These are phyloP conservation scores for Diplotaxis tenuifolia DNA, from an alignment of 345 rosid species.

Conservation along the genomic window DNA sequence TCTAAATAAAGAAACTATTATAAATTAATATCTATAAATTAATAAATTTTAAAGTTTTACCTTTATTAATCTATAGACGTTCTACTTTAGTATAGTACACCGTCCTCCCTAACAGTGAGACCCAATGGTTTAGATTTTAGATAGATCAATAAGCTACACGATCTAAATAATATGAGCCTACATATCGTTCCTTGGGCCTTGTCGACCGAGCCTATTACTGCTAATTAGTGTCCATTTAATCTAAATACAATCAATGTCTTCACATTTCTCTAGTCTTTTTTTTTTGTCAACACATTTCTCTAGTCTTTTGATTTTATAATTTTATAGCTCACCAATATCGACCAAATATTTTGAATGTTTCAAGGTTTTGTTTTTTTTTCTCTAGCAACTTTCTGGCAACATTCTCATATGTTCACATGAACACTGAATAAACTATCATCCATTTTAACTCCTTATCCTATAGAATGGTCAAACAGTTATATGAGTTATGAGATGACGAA, in stretches of 20 bases:
- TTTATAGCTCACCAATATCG: constrained; percentile 30
- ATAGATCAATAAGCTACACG: neutral
- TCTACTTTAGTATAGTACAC: neutral
- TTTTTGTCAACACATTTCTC: too few species aligned
- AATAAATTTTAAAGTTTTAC: too few species aligned
- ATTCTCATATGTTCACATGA: neutral
- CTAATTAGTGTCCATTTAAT: neutral
- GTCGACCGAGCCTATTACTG: neutral
- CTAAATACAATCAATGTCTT: constrained; percentile 17
- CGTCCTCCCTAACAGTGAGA: neutral
- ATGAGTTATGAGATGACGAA: neutral
- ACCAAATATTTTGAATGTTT: constrained; percentile 4
- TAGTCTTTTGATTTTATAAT: neutral
- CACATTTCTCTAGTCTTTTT: too few species aligned
- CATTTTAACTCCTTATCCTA: neutral
- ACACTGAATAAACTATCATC: neutral
- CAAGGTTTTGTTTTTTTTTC: neutral
- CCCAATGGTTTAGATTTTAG: neutral
- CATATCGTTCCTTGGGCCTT: too few species aligned
- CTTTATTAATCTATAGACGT: too few species aligned
- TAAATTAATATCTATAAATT: too few species aligned
- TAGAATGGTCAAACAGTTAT: constrained; percentile 18
- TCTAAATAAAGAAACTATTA: too few species aligned
- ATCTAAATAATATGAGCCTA: neutral
- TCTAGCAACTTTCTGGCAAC: neutral